Evolutionary conservation across 176 grass and related monocot genomes (phyloP).

Genomic region (Hyparrhenia diplandra): DNA sequence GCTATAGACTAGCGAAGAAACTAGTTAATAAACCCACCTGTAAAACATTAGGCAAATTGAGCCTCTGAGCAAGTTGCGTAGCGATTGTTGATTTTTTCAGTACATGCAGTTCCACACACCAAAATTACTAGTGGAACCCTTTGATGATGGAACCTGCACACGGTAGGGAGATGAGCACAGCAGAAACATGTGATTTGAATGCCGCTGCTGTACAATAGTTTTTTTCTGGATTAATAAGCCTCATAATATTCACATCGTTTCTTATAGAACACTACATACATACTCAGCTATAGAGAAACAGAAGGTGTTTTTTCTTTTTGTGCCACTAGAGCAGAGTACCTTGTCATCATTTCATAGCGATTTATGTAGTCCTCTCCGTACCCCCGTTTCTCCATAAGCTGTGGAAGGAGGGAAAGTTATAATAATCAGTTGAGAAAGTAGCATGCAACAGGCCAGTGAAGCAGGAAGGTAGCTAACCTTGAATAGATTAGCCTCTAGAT

Average conservation of each 20-base stretch:
- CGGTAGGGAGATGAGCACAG: background rate
- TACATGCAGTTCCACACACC: constrained; percentile 95
- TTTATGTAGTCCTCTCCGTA: constrained; percentile 90
- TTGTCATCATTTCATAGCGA: constrained; percentile 99
- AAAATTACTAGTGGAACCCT: constrained; percentile 92
- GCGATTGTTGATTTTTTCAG: constrained; percentile 98
- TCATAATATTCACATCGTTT: background rate
- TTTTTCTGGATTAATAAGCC: background rate
- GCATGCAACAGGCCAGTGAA: background rate
- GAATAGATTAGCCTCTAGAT: constrained; percentile 94
- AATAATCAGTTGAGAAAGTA: constrained; percentile 1
- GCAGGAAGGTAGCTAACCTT: constrained; percentile 49
- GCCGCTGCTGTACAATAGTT: background rate
- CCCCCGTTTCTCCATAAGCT: constrained; percentile 87
- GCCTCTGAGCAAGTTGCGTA: constrained; percentile 91
- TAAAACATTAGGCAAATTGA: constrained; percentile 95
- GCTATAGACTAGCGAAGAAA: background rate
- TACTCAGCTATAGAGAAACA: no score
- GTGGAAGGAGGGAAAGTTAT: constrained; percentile 8
- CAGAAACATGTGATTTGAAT: constrained; percentile 1
- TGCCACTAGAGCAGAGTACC: constrained; percentile 17
- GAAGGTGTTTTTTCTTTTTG: background rate
- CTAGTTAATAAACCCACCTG: constrained; percentile 53
- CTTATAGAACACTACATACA: no score
- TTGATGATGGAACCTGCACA: constrained; percentile 93